Percentiles rank a stretch among this genome's conserved stretches.
phyloP scores from a whole-genome alignment of 768 basidiomycete species.

The Cystofilobasidium ferigula region DNA sequence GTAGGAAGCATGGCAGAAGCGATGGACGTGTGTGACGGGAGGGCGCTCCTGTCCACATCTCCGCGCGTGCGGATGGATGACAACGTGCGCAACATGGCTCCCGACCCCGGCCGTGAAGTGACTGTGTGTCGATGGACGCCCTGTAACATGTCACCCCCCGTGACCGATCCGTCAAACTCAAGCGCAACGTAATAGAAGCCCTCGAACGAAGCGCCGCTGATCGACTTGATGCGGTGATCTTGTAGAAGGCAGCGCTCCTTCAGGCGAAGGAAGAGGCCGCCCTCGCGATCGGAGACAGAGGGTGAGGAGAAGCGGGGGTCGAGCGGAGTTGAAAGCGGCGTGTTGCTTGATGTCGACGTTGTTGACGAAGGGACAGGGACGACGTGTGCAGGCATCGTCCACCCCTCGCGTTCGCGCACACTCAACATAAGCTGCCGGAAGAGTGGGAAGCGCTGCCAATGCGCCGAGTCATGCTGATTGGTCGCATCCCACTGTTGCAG shows the following conservation, averaged over 20 bases:
- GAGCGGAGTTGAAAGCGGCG: too few species aligned
- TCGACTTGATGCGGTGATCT: slow-evolving; percentile 82
- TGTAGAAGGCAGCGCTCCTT: slow-evolving; percentile 96
- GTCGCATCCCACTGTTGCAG: slow-evolving; percentile 44
- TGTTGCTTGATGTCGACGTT: too few species aligned
- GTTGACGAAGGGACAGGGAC: slow-evolving; percentile 4
- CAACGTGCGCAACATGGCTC: too few species aligned
- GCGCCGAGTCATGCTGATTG: slow-evolving; percentile 81
- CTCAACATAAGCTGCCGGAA: slow-evolving; percentile 58
- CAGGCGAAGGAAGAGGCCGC: slow-evolving; percentile 69
- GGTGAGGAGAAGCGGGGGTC: not conserved
- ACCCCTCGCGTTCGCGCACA: not conserved
- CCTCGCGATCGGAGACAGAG: not conserved
- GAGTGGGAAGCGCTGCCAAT: slow-evolving; percentile 88
- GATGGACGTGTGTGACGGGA: too few species aligned
- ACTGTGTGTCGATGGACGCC: too few species aligned
- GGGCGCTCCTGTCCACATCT: too few species aligned
- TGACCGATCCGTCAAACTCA: not conserved
- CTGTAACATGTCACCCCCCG: slow-evolving; percentile 13
- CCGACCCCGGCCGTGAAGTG: too few species aligned
- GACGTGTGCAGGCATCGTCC: slow-evolving; percentile 15
- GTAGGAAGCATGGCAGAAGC: too few species aligned
- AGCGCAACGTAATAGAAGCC: slow-evolving; percentile 26
- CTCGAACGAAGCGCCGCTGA: slow-evolving; percentile 83
- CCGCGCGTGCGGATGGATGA: too few species aligned